These are phyloP conservation scores for Dactylorhiza incarnata DNA, from an alignment of 106 monocot species.

Conservation along the genomic window DNA sequence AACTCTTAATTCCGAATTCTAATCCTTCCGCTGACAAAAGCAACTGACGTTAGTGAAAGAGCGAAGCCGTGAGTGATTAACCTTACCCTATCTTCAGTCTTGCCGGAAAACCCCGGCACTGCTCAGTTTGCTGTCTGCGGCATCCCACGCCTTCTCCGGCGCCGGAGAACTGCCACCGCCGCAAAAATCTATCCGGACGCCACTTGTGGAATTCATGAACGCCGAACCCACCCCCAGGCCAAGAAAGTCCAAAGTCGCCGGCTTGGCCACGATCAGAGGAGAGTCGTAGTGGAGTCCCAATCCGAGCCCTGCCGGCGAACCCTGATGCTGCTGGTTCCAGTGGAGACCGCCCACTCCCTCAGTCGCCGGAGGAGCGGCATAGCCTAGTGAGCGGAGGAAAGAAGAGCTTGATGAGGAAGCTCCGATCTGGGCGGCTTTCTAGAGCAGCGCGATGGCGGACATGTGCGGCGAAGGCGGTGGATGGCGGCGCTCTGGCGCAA, in stretches of 20 bases:
- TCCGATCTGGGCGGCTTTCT: conserved; percentile 8
- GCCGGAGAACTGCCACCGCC: neutral
- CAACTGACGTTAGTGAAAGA: neutral
- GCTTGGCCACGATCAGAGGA: conserved; percentile 23
- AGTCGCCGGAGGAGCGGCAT: neutral
- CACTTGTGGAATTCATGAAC: neutral
- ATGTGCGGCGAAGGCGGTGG: neutral
- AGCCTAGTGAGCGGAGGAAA: neutral
- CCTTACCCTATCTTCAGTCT: neutral
- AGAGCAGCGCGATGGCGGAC: conserved; percentile 2
- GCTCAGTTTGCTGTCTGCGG: neutral
- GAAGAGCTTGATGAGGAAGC: neutral
- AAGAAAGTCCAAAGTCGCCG: conserved; percentile 71
- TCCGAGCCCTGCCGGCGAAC: neutral
- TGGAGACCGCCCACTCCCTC: neutral
- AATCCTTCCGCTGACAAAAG: neutral
- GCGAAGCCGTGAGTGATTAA: neutral
- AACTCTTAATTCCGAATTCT: neutral
- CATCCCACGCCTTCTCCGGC: neutral
- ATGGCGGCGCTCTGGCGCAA: conserved; percentile 5
- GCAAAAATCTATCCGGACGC: conserved; percentile 4
- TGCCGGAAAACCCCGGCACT: neutral
- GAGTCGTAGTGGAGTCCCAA: neutral
- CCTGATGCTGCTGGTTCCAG: neutral
- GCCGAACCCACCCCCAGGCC: conserved; percentile 54